Evolutionary conservation across 2,329 filamentous ascomycete genomes (phyloP), one percentile per base, ranked within the genome.

Genomic region (Chaetothyriales sp.): DNA sequence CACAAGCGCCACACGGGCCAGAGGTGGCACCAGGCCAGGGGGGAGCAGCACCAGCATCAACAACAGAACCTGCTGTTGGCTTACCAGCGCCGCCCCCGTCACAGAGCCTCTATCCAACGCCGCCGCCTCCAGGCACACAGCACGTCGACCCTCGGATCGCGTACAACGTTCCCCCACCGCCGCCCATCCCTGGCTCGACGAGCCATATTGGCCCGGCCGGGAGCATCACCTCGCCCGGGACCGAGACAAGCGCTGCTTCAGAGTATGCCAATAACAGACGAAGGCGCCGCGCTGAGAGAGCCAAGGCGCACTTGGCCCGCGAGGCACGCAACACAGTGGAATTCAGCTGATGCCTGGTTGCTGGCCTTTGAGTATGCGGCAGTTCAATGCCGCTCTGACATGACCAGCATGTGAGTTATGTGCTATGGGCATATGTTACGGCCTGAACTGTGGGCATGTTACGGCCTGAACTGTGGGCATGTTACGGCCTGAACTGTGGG

Each of bases 211-310:
- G 66, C 29, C 51, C 66, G 6, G 65, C 67, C 15, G 71, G 70
- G 53, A 63, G 71, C 48, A 65, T 55, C 28, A 71, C 70, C 44
- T 70, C 64, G 51, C 71, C 70, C 3, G 74, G 72, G 8, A 75
- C 72, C 1, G 73, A 74, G 52, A 68, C 70, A 18, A 71, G 71
- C 57, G 66, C 69, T 33, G 59, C 19, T 10, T 28, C 59, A 15
- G 68, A 75, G 52, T 78, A 77, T 58, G 76, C 74, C 1, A 75
- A 70, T 54, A 78, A 78, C 59, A 68, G 76, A 47, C 64, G 73
- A 51, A 65, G 76, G 53, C 67, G 76, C 61, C 67, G 76, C 50
- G 76, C 76, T 15, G 76, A 79, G 61, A 64, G 76, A 59, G 71
- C 71, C 43, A 66, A 71, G 40, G 67, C 69, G 19, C 65, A 66